These are phyloP conservation scores for Gracilaria gracilis DNA, from an alignment of 23 red algal genomes.

Conservation along the genomic window DNA sequence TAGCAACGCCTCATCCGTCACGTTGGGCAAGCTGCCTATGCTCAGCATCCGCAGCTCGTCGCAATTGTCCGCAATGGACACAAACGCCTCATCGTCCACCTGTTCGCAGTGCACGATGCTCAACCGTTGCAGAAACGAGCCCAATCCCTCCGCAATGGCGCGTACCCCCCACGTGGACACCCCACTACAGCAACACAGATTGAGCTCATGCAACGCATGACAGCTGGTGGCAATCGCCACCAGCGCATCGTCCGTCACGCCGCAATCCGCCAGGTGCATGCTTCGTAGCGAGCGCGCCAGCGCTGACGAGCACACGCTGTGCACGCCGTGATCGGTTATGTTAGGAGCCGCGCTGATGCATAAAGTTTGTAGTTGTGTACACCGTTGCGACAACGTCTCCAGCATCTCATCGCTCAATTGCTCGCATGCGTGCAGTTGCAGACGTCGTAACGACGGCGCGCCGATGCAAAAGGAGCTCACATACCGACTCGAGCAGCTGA, in stretches of 20 bases:
- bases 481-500: too few relatives aligned
- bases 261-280: too few relatives aligned
- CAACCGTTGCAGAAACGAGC: neutral
- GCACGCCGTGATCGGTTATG: too few relatives aligned
- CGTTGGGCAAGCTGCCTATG: neutral
- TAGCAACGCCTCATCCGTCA: conserved; percentile 20
- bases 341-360: neutral
- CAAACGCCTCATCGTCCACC: conserved; percentile 24
- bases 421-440: neutral
- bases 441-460: neutral
- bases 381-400: neutral
- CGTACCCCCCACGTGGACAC: conserved; percentile 14
- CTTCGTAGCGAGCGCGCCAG: too few relatives aligned
- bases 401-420: too few relatives aligned
- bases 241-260: neutral
- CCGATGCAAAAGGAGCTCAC: too few relatives aligned
- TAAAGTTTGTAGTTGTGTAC: too few relatives aligned
- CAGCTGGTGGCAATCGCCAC: neutral
- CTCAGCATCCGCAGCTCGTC: neutral
- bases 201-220: neutral
- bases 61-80: conserved; percentile 46
- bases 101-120: neutral
- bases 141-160: conserved; percentile 45
- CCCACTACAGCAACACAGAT: neutral
- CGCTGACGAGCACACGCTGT: neutral